Percentiles rank a stretch among this genome's conserved stretches.
These are phyloP conservation scores for Penicillium arizonense DNA, from an alignment of 495 filamentous ascomycete species.

Conservation along the genomic window DNA sequence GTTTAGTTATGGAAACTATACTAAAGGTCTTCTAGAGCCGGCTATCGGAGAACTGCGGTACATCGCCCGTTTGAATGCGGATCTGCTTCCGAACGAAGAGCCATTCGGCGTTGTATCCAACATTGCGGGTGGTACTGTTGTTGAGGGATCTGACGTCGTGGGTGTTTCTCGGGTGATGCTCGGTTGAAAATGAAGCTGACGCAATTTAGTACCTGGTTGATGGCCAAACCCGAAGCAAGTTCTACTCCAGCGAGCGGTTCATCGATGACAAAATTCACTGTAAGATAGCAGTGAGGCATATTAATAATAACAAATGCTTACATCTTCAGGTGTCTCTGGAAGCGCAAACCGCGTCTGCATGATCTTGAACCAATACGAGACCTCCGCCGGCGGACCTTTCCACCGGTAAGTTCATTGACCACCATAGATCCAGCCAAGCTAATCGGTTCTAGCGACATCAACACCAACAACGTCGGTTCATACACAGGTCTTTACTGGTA, in stretches of 20 bases:
- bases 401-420: slow-evolving; percentile 16
- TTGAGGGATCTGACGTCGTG: slow-evolving; percentile 62
- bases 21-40: slow-evolving; percentile 39
- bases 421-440: not conserved
- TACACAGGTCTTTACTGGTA: slow-evolving; percentile 65
- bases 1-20: not conserved
- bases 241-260: slow-evolving; percentile 65
- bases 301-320: not conserved
- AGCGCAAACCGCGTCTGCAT: slow-evolving; percentile 33
- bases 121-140: slow-evolving; percentile 41
- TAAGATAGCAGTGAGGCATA: slow-evolving; percentile 1
- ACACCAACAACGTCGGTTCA: slow-evolving; percentile 58
- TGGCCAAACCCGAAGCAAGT: slow-evolving; percentile 64
- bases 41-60: slow-evolving; percentile 61
- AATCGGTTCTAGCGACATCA: slow-evolving; percentile 52
- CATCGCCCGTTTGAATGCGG: slow-evolving; percentile 59
- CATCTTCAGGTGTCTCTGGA: slow-evolving; percentile 25
- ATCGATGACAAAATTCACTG: slow-evolving; percentile 67
- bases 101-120: slow-evolving; percentile 51
- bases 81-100: slow-evolving; percentile 52
- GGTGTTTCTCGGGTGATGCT: not conserved
- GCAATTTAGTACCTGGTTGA: slow-evolving; percentile 46
- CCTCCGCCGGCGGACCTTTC: slow-evolving; percentile 53
- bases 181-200: not conserved
- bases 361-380: slow-evolving; percentile 43